Evolutionary conservation across 306 rosid genomes (phyloP), one percentile per base, ranked within the genome.

Genomic region (Benincasa hispida): DNA sequence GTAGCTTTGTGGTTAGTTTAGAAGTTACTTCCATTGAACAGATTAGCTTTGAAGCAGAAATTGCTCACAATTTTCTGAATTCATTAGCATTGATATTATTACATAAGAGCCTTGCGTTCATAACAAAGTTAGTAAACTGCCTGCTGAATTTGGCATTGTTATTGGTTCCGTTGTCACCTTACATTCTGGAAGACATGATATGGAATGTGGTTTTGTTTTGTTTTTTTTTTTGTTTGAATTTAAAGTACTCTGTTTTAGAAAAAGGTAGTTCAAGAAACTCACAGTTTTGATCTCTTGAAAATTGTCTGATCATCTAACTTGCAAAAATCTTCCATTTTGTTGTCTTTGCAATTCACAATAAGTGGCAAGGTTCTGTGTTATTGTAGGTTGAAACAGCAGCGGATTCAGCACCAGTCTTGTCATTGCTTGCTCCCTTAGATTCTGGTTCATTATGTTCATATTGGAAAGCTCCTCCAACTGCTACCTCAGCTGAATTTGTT

Each of bases 401-500:
- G 73, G 89, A 88, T 83, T 92, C 97, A 28, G 91, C 93, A 79
- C 98, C 99, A 58, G 85, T 75, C 83, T 81, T 95, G 89, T 92
- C 99, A 8, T 82, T 95, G 84, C 97, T 95, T 67, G 83, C 92
- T 53, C 99, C 99, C 60, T 83, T 92, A 76, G 86, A 82, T 86
- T 86, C 82, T 83, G 88, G 91, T 75, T 82, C 84, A 51, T 80
- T 10, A 37, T 57, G 81, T 76, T 90, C 97, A 81, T 92, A 81
- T 87, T 95, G 99, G 99, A 92, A 92, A 86, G 98, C 99, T 80
- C 96, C 99, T 81, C 75, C 98, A 17, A 81, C 83, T 85, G 47
- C 85, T 61, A 80, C 87, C 79, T 81, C 85, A 75, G 89, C 89
- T 76, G 99, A 95, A 83, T 90, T 95, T 78, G 85, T 82, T 81